Percentiles rank a stretch among this genome's conserved stretches.
Conservation (phyloP, 108 stramenopile species). For the Aurantiochytrium sp. region DNA sequence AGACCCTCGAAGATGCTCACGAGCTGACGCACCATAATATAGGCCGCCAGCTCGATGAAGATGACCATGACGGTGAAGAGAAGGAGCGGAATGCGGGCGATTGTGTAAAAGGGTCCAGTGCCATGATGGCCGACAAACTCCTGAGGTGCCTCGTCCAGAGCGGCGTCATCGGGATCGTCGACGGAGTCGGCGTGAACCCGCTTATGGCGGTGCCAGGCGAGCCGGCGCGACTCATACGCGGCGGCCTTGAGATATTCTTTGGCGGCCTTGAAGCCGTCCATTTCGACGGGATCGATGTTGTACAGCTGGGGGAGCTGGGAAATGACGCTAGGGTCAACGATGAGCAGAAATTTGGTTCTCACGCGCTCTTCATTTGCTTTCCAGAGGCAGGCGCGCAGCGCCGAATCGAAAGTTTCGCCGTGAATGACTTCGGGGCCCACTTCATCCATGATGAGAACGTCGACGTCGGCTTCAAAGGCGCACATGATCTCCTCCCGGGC, state of each 20-base stretch:
- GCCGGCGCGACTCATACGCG: not conserved
- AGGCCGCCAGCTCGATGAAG: not conserved
- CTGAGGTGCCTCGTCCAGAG: not conserved
- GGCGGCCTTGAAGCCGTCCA: not conserved
- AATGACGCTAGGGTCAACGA: not conserved
- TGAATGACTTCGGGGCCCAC: constrained; percentile 15
- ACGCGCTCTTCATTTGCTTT: not conserved
- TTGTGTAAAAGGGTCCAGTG: not conserved
- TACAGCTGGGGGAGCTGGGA: not conserved
- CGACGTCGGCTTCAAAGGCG: not conserved
- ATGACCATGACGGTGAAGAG: not conserved
- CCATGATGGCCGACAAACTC: not conserved
- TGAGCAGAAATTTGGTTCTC: not conserved
- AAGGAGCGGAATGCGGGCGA: not conserved
- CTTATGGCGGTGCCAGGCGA: not conserved
- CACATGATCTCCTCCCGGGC: constrained; percentile 15
- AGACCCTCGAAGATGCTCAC: not conserved
- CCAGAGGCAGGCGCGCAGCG: not conserved
- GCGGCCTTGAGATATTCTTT: constrained; percentile 6
- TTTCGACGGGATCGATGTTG: not conserved
- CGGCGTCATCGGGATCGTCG: not conserved
- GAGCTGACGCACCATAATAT: not conserved
- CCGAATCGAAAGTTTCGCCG: not conserved
- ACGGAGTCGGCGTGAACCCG: not conserved
- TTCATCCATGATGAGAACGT: constrained; percentile 1